Base-by-base conservation (phyloP, 108 stramenopile species). In the Pseudonitzschia delicatissima region DNA sequence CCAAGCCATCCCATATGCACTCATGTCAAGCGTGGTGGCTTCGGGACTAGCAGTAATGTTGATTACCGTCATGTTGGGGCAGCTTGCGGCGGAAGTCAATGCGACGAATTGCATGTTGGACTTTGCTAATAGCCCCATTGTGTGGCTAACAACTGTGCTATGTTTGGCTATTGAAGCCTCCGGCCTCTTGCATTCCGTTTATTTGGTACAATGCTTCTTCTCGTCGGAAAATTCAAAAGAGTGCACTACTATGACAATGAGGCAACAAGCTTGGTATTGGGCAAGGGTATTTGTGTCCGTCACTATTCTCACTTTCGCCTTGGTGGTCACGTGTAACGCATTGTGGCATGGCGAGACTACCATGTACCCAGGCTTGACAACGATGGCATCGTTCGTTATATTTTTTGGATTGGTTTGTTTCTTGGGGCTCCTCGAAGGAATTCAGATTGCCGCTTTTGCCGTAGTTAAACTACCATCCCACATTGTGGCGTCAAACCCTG, bases 151-250 rank as follows among this genome's bases (percentile, higher is more conserved):
- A n/a, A n/a, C n/a, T n/a, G n/a, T n/a, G n/a, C n/a, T n/a, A n/a
- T n/a, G n/a, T n/a, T n/a, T n/a, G n/a, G n/a, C n/a, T 44, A 72
- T 87, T 42, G 86, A 87, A 64, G 60, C 49, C 17, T 87, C 81
- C n/a, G 86, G 86, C 2, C 18, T 87, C 34, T 66, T 83, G 44
- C 86, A 87, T 69, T 67, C 69, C 13, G 66, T 69, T n/a, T 84
- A 87, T 42, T 37, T 87, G 25, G 68, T 87, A n/a, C 76, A 78
- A 53, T n/a, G n/a, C n/a, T n/a, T n/a, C n/a, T n/a, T n/a, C n/a
- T n/a, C n/a, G n/a, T n/a, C n/a, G n/a, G n/a, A n/a, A n/a, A n/a
- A n/a, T n/a, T n/a, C n/a, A n/a, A n/a, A n/a, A n/a, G n/a, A n/a
- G n/a, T n/a, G n/a, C n/a, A n/a, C n/a, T n/a, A n/a, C n/a, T 9